Evolutionary conservation across 78 protist species (phyloP).

Genomic region (Cavenderia fasciculata): DNA sequence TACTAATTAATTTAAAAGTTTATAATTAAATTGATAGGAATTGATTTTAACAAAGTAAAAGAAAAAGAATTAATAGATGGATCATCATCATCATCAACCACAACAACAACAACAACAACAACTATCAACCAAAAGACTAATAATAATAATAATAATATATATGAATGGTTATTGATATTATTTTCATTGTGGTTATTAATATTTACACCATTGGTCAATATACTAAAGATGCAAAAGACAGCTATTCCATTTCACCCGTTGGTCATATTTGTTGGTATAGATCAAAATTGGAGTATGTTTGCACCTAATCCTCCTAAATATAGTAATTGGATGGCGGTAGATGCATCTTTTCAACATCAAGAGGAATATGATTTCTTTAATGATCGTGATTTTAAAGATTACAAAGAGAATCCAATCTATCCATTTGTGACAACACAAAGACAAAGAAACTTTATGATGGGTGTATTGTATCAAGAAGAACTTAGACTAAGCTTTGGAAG

Average conservation of each 20-base stretch:
- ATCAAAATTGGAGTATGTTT: constrained; percentile 39
- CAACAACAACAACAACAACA: no score
- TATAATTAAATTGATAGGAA: neutral
- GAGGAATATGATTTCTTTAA: neutral
- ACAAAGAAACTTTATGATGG: constrained; percentile 37
- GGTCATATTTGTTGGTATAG: neutral
- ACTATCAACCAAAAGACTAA: no score
- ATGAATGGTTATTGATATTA: no score
- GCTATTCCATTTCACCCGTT: neutral
- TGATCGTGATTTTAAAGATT: neutral
- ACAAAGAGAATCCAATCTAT: constrained; percentile 4
- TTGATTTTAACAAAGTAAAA: no score
- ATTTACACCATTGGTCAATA: constrained; percentile 29
- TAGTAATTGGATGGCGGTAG: constrained; percentile 7
- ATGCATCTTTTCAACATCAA: neutral
- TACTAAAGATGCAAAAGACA: neutral
- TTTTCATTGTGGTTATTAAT: no score
- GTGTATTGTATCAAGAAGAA: neutral
- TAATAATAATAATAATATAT: no score
- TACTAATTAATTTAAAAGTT: no score
- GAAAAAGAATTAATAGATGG: no score
- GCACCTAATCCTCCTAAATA: constrained; percentile 65
- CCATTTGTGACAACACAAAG: constrained; percentile 14
- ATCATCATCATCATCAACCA: no score
- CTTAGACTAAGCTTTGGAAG: constrained; percentile 29